phyloP scores from a whole-genome alignment of 2,329 filamentous ascomycete genomes.

The Colletotrichum tropicale region DNA sequence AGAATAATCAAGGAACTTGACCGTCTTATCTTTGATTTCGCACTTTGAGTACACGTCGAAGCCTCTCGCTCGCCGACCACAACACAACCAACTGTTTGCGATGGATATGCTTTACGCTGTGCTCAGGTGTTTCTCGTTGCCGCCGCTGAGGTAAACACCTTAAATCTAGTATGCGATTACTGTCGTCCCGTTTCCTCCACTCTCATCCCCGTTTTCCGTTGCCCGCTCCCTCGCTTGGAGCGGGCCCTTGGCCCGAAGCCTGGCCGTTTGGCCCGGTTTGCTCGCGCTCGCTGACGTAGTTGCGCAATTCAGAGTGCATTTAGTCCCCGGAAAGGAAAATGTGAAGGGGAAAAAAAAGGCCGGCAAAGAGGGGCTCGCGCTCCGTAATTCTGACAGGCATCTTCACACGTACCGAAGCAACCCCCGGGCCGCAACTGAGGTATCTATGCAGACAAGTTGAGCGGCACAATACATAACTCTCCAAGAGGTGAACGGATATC shows the following conservation, averaged over 20 bases:
- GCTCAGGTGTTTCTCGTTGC: not conserved
- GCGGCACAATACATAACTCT: not conserved
- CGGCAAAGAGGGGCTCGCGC: not conserved
- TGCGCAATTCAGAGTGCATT: not conserved
- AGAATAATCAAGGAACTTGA: not conserved
- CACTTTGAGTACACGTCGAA: not conserved
- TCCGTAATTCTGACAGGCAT: not conserved
- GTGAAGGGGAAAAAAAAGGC: not conserved
- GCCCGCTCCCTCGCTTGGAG: not conserved
- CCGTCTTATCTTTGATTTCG: not conserved
- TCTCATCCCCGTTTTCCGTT: not conserved
- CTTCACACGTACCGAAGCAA: not conserved
- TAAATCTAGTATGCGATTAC: not conserved
- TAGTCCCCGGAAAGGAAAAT: not conserved
- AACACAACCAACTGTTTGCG: not conserved
- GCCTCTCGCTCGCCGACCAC: not conserved
- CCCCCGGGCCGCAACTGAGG: not conserved
- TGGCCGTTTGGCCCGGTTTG: not conserved
- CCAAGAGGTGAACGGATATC: not conserved
- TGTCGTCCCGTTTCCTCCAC: not conserved
- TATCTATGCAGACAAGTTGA: not conserved
- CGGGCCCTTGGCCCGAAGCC: not conserved
- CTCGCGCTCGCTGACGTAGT: slow-evolving; percentile 1
- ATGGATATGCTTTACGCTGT: not conserved
- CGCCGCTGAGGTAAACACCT: not conserved